Evolutionary conservation across 129 eudicot species (phyloP).

Genomic region (Pseudognaphalium luteoalbum): DNA sequence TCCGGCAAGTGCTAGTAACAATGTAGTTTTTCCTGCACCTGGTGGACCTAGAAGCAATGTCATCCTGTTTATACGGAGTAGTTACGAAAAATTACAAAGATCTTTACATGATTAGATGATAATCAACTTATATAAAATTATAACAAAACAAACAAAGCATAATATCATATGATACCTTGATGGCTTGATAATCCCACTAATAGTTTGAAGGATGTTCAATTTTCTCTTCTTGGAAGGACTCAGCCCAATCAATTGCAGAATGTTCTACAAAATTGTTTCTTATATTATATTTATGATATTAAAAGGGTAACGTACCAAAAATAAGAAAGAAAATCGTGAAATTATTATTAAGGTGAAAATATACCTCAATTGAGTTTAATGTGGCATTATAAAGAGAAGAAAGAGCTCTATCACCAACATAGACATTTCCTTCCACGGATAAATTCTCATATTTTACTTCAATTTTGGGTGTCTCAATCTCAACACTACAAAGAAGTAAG

Average conservation of each 20-base stretch:
- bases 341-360: neutral
- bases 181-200: slow-evolving; percentile 20
- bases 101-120: no score
- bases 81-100: no score
- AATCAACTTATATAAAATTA: neutral
- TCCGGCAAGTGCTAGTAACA: slow-evolving; percentile 51
- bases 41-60: slow-evolving; percentile 60
- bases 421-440: slow-evolving; percentile 40
- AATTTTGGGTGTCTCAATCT: slow-evolving; percentile 38
- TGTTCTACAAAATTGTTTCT: slow-evolving; percentile 4
- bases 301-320: neutral
- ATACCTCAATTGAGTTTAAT: slow-evolving; percentile 36
- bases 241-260: slow-evolving; percentile 8
- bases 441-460: slow-evolving; percentile 45
- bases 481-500: slow-evolving; percentile 18
- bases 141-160: neutral
- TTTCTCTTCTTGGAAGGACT: slow-evolving; percentile 17
- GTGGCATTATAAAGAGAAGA: slow-evolving; percentile 37
- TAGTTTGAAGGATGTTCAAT: slow-evolving; percentile 25
- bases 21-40: slow-evolving; percentile 54
- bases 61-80: slow-evolving; percentile 34
- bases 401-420: slow-evolving; percentile 42
- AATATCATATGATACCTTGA: slow-evolving; percentile 18
- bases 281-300: neutral
- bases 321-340: neutral